Evolutionary conservation across 441 rosid species (phyloP), one percentile per base, ranked within the genome.

Genomic region (Gossypium laxum): DNA sequence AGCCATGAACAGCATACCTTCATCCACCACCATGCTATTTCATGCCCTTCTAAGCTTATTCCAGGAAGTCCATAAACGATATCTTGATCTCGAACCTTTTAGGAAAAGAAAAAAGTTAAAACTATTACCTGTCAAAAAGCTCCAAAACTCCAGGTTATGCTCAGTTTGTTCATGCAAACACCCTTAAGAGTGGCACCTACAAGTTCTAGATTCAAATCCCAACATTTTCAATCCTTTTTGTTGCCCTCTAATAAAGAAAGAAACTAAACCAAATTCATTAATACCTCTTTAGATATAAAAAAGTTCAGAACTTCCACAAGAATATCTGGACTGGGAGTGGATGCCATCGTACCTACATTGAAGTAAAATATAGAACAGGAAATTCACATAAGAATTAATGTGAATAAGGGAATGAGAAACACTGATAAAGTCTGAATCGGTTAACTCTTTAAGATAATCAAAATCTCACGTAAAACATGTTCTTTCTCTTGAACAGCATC

Each of bases 401-500:
- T 63, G 51, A 30, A 61, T 32, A 17, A 21, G 47, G 17, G 47
- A 48, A 26, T 26, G 24, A 24, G n/a, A 50, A 34, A 51, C 19
- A 45, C 52, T 59, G 28, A 34, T 30, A 50, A 24, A 41, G 56
- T 72, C 52, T 58, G 32, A 15, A 60, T 10, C 47, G 12, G n/a
- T 32, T 60, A 15, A n/a, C 11, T 26, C 63, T 41, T 8, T 10
- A 32, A 63, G n/a, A 38, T 63, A 7, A 63, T 63, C 32, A 19
- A 41, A 19, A 19, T 63, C 68, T 41, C 85, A 93, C 98, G 79
- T 65, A 94, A 80, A 75, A 94, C 85, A 75, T 96, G 87, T 26
- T 92, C 87, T 85, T 90, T 94, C 85, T 91, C 97, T 72, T 91
- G 92, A 85, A 96, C 89, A 52, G 88, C 83, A 78, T 94, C 94